Evolutionary conservation across 805 yeast species (phyloP).

Genomic region (Suhomyces sp.): DNA sequence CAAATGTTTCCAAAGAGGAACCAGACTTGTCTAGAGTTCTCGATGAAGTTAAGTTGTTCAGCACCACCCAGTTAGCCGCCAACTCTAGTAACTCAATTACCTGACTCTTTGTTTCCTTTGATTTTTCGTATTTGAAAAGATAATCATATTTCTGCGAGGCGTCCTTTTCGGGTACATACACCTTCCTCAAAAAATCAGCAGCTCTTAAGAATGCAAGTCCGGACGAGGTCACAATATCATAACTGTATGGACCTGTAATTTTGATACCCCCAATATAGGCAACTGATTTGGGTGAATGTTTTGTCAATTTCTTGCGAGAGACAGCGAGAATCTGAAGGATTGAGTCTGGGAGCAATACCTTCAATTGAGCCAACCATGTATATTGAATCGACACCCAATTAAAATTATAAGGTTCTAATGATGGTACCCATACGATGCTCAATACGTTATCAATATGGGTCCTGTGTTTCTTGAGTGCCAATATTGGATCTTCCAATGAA

Average conservation of each 20-base stretch:
- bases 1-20: conserved; percentile 2
- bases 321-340: background rate
- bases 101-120: conserved; percentile 5
- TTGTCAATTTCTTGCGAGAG: background rate
- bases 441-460: conserved; percentile 58
- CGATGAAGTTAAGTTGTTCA: background rate
- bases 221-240: conserved; percentile 29
- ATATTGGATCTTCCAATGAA: conserved; percentile 55
- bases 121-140: conserved; percentile 8
- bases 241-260: conserved; percentile 15
- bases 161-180: background rate
- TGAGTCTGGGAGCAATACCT: conserved; percentile 47
- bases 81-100: conserved; percentile 7
- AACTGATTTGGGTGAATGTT: conserved; percentile 4
- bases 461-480: conserved; percentile 63
- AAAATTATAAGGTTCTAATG: conserved; percentile 4
- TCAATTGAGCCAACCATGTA: conserved; percentile 61
- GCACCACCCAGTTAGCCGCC: conserved; percentile 1
- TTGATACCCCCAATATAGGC: conserved; percentile 35
- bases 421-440: conserved; percentile 20
- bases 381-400: conserved; percentile 66
- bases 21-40: background rate
- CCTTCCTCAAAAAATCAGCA: conserved; percentile 15
- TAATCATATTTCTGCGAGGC: conserved; percentile 1
- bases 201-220: conserved; percentile 29